phyloP scores from a whole-genome alignment of 495 filamentous ascomycete genomes.

The Aspergillus taichungensis region DNA sequence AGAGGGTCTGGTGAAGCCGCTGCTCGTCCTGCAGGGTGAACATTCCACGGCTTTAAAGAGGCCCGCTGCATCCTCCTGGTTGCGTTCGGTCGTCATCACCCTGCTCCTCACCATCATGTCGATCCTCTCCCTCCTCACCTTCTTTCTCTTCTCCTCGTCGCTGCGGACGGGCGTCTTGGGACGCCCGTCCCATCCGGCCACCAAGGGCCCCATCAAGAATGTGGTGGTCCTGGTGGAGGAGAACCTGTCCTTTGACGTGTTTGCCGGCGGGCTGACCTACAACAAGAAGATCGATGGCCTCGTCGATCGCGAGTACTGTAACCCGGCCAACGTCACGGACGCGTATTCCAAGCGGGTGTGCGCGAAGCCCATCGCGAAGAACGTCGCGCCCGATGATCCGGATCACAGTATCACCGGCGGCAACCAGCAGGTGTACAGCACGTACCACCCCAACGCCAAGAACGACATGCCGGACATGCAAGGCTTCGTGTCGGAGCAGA shows the following conservation, averaged over 20 bases:
- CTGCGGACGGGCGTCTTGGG: slow-evolving; percentile 2
- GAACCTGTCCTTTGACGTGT: slow-evolving; percentile 37
- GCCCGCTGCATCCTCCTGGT: too few relatives aligned
- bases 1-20: too few relatives aligned
- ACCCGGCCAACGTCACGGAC: slow-evolving; percentile 30
- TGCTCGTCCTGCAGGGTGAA: too few relatives aligned
- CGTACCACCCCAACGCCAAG: slow-evolving; percentile 26
- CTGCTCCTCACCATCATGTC: background rate
- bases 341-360: slow-evolving; percentile 27
- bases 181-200: slow-evolving; percentile 1
- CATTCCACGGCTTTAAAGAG: too few relatives aligned
- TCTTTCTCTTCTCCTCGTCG: slow-evolving; percentile 3
- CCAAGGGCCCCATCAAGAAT: slow-evolving; percentile 33
- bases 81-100: background rate
- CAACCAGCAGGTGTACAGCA: slow-evolving; percentile 41
- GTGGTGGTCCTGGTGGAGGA: slow-evolving; percentile 38
- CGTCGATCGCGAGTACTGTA: slow-evolving; percentile 30
- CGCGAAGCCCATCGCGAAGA: slow-evolving; percentile 22
- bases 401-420: slow-evolving; percentile 41
- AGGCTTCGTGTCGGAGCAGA: slow-evolving; percentile 42
- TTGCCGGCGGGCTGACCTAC: slow-evolving; percentile 32
- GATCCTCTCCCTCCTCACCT: background rate
- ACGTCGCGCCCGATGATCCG: slow-evolving; percentile 35
- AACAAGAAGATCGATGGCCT: slow-evolving; percentile 24
- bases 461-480: slow-evolving; percentile 21